These are phyloP conservation scores for Trypanosoma caninum DNA, from an alignment of 208 protist species.

Conservation along the genomic window DNA sequence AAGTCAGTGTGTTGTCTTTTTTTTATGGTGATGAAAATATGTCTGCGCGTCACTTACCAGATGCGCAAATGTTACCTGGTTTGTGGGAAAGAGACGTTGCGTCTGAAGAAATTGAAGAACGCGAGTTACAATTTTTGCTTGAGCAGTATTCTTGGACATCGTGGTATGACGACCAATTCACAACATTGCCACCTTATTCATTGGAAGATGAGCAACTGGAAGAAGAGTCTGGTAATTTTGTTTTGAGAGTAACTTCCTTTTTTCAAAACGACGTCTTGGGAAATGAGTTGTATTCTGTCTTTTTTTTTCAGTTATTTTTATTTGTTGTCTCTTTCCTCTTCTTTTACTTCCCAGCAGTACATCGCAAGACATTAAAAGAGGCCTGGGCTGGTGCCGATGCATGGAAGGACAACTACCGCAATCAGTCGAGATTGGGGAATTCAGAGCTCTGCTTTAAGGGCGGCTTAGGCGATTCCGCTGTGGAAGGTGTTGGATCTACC, in stretches of 20 bases:
- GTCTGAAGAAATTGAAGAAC: constrained; percentile 20
- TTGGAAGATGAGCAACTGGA: background rate
- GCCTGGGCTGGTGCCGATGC: too few species aligned
- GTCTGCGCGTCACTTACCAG: too few species aligned
- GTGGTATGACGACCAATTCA: background rate
- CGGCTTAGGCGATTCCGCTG: too few species aligned
- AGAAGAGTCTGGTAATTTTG: too few species aligned
- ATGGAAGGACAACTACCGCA: too few species aligned
- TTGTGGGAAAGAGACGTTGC: constrained; percentile 22
- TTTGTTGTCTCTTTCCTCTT: constrained; percentile 45
- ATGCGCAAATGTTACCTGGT: background rate
- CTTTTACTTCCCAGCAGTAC: background rate
- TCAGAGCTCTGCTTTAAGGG: too few species aligned
- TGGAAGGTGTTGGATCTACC: too few species aligned
- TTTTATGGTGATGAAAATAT: too few species aligned
- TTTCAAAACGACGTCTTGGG: background rate
- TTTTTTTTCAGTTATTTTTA: constrained; percentile 37
- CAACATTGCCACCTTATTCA: background rate
- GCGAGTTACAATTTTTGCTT: constrained; percentile 18
- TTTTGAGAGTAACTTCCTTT: background rate
- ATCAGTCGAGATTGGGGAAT: too few species aligned
- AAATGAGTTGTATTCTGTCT: constrained; percentile 14
- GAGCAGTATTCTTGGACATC: constrained; percentile 16
- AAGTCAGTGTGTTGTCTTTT: too few species aligned
- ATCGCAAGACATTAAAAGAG: too few species aligned